Evolutionary conservation across 768 basidiomycete species (phyloP).

Genomic region (Agaricus blazei): DNA sequence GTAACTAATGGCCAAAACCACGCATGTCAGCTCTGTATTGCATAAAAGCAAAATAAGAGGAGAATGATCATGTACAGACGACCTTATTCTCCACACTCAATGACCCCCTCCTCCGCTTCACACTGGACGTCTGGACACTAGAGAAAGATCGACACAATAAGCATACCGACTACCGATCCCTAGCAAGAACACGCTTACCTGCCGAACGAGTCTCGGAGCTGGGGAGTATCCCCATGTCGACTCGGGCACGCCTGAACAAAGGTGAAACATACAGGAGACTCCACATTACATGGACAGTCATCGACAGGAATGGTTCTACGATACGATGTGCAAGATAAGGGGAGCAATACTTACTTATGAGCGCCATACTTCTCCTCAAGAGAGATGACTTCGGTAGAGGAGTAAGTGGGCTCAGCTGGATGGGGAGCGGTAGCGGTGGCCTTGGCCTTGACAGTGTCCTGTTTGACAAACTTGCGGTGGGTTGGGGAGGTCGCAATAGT

Average conservation of each 20-base stretch:
- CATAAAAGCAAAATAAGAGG: conserved; percentile 18
- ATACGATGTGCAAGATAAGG: not conserved
- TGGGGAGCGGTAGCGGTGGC: conserved; percentile 5
- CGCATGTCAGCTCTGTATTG: conserved; percentile 29
- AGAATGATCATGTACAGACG: conserved; percentile 7
- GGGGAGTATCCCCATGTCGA: not conserved
- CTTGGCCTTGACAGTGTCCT: conserved; percentile 10
- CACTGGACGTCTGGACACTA: conserved; percentile 4
- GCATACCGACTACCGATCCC: not conserved
- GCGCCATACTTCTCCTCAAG: conserved; percentile 82
- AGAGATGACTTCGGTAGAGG: conserved; percentile 49
- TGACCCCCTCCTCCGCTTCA: not conserved
- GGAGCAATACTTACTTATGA: conserved; percentile 68
- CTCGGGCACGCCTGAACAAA: conserved; percentile 1
- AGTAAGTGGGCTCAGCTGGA: not conserved
- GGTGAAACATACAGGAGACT: conserved; percentile 4
- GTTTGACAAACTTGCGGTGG: conserved; percentile 9
- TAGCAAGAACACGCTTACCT: not conserved
- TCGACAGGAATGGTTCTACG: not conserved
- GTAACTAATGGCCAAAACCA: conserved; percentile 65
- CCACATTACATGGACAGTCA: not conserved
- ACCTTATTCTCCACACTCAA: not conserved
- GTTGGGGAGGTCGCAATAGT: not conserved
- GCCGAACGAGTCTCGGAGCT: conserved; percentile 2
- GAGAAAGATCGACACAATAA: not conserved